These are phyloP conservation scores for Phialemoniopsis sp. DNA, from an alignment of 2,329 filamentous ascomycete species.

Conservation along the genomic window DNA sequence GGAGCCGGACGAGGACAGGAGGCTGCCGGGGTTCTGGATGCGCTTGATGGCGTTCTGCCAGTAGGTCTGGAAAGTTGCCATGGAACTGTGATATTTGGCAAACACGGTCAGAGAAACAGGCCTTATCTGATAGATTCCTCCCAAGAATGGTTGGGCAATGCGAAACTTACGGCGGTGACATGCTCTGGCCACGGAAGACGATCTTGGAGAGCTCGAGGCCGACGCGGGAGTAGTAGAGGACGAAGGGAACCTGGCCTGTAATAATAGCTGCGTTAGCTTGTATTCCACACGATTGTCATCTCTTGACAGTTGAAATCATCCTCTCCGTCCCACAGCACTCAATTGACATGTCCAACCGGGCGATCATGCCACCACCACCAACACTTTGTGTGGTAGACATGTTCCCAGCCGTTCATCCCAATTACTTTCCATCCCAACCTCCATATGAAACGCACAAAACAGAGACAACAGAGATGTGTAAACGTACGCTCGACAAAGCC, in stretches of 20 bases:
- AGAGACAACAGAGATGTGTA: background rate
- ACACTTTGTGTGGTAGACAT: too few relatives aligned
- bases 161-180: conserved; percentile 95
- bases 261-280: background rate
- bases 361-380: too few relatives aligned
- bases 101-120: background rate
- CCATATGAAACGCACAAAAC: conserved; percentile 2
- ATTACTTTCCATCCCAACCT: too few relatives aligned
- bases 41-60: conserved; percentile 71
- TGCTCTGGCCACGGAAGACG: conserved; percentile 82
- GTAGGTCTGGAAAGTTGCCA: conserved; percentile 82
- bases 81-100: conserved; percentile 46
- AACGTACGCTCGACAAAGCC: conserved; percentile 83
- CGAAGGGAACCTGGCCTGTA: conserved; percentile 77
- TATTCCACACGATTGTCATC: too few relatives aligned
- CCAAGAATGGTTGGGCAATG: too few relatives aligned
- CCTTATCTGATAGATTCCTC: background rate
- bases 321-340: too few relatives aligned
- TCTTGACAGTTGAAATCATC: too few relatives aligned
- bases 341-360: too few relatives aligned
- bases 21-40: conserved; percentile 62
- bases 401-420: background rate
- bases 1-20: conserved; percentile 42
- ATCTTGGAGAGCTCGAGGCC: conserved; percentile 83
- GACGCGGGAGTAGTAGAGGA: conserved; percentile 90